These are phyloP conservation scores for Pseudogymnoascus sp. DNA, from an alignment of 2,329 filamentous ascomycete genomes.

Conservation along the genomic window DNA sequence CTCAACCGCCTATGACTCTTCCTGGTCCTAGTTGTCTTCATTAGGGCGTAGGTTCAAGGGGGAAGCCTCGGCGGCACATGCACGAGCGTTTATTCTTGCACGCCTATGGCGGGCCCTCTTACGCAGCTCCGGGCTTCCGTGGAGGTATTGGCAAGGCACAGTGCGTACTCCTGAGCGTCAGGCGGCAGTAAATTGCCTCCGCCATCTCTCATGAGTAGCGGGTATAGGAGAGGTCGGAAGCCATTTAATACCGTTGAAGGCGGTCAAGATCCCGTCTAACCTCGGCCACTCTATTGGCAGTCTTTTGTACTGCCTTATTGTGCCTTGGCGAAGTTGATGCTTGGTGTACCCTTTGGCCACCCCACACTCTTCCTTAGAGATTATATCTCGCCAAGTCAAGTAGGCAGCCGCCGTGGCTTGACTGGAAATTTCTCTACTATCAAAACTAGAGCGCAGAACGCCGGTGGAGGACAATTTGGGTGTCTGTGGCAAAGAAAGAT, in stretches of 20 bases:
- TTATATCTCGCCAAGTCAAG: neutral
- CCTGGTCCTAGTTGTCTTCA: neutral
- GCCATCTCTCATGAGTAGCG: neutral
- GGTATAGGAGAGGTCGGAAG: neutral
- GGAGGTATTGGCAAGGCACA: neutral
- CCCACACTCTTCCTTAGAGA: neutral
- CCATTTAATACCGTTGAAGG: neutral
- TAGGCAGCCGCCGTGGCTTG: neutral
- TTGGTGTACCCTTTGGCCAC: neutral
- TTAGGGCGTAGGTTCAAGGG: neutral
- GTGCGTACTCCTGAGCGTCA: neutral
- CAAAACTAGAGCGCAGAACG: neutral
- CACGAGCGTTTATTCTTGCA: neutral
- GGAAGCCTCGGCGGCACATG: neutral
- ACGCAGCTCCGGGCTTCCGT: neutral
- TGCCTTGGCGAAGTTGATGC: neutral
- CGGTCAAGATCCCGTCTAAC: neutral
- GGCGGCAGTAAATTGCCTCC: neutral
- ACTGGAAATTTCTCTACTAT: neutral
- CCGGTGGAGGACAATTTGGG: neutral
- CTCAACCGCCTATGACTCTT: neutral
- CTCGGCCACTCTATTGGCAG: neutral
- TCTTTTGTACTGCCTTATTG: neutral
- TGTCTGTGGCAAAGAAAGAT: neutral
- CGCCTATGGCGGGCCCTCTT: neutral